Percentiles rank a stretch among this genome's conserved stretches.
phyloP scores from a whole-genome alignment of 169 alveolate genomes.

The Eimeria tenella region DNA sequence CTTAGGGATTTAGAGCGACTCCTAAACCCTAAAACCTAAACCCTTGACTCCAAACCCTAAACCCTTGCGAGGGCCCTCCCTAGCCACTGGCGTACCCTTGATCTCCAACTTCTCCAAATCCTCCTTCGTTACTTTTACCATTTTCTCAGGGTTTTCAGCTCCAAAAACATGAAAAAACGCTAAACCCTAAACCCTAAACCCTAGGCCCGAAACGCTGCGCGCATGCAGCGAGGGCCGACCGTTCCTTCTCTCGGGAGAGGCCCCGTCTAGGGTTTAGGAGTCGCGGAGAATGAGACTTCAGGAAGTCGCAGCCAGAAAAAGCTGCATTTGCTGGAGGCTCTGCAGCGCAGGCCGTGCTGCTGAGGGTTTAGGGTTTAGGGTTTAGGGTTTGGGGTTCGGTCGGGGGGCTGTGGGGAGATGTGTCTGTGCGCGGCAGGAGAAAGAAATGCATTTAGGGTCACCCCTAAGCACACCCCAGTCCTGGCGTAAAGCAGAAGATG shows the following conservation, averaged over 20 bases:
- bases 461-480: conserved; percentile 2
- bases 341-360: background rate
- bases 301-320: background rate
- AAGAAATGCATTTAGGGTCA: background rate
- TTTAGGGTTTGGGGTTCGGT: conserved; percentile 34
- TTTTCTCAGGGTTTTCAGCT: conserved; percentile 4
- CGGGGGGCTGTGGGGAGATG: conserved; percentile 24
- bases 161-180: background rate
- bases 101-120: conserved; percentile 62
- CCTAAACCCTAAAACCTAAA: conserved; percentile 43
- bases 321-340: conserved; percentile 42
- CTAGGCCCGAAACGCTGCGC: conserved; percentile 17
- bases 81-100: conserved; percentile 24
- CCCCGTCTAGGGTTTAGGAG: background rate
- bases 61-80: background rate
- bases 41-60: conserved; percentile 1
- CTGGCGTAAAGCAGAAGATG: conserved; percentile 1
- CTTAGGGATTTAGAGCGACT: background rate
- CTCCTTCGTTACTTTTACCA: conserved; percentile 74
- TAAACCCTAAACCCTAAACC: conserved; percentile 43
- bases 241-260: background rate
- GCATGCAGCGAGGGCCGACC: conserved; percentile 41
- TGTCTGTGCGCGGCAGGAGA: background rate
- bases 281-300: background rate
- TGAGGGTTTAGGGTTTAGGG: conserved; percentile 30